These are phyloP conservation scores for Helenozyma baotianmanensis DNA, from an alignment of 805 yeast species.

Conservation along the genomic window DNA sequence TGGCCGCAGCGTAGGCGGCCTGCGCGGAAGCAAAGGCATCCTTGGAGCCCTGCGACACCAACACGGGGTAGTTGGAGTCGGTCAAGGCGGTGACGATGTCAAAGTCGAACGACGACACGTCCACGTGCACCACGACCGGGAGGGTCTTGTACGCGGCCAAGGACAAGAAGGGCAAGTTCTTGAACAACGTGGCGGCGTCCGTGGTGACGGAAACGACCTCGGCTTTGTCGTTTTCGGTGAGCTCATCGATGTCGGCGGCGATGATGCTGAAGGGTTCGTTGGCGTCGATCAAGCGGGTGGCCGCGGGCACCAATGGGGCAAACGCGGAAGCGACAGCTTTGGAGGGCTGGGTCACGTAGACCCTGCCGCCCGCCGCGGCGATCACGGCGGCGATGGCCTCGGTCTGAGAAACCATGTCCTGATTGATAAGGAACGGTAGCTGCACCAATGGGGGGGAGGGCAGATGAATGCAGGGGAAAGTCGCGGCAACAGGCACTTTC, in stretches of 20 bases:
- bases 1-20: constrained; percentile 56
- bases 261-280: constrained; percentile 53
- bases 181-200: constrained; percentile 49
- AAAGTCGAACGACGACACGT: constrained; percentile 57
- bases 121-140: constrained; percentile 58
- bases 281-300: constrained; percentile 31
- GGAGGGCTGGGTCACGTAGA: constrained; percentile 45
- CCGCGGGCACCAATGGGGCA: constrained; percentile 20
- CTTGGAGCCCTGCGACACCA: constrained; percentile 59
- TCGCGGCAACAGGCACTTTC: too few species aligned
- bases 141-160: constrained; percentile 28
- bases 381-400: constrained; percentile 21
- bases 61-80: constrained; percentile 58
- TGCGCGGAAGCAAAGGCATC: constrained; percentile 54
- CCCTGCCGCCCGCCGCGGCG: constrained; percentile 22
- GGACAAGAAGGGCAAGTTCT: constrained; percentile 56
- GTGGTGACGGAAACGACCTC: constrained; percentile 45
- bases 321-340: constrained; percentile 37
- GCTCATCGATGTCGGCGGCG: constrained; percentile 24
- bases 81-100: constrained; percentile 67
- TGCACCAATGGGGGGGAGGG: too few species aligned
- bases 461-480: too few species aligned
- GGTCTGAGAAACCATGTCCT: constrained; percentile 7
- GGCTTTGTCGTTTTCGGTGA: constrained; percentile 7
- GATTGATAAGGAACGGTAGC: neutral